These are phyloP conservation scores for Torulaspora quercuum DNA, from an alignment of 805 yeast genomes.

Conservation along the genomic window DNA sequence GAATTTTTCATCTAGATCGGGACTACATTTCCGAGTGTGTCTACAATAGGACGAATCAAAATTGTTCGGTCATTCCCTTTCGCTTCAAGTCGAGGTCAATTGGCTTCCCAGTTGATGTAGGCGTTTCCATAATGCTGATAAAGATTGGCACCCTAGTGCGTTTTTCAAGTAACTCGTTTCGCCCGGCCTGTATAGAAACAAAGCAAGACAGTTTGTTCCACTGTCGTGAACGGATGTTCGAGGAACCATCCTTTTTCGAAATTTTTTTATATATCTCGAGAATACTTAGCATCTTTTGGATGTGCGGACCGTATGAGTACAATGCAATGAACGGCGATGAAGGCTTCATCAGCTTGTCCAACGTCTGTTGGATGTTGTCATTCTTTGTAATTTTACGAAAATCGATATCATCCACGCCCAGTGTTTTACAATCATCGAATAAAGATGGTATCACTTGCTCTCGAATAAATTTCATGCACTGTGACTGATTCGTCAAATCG, in stretches of 20 bases:
- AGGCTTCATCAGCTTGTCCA: slow-evolving; percentile 16
- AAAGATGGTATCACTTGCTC: slow-evolving; percentile 20
- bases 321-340: slow-evolving; percentile 14
- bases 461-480: slow-evolving; percentile 19
- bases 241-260: neutral
- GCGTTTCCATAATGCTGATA: slow-evolving; percentile 12
- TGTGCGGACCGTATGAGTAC: slow-evolving; percentile 30
- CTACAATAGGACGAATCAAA: too few species aligned
- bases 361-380: slow-evolving; percentile 22
- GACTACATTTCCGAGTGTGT: too few species aligned
- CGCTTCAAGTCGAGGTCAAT: slow-evolving; percentile 1
- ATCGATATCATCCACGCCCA: slow-evolving; percentile 3
- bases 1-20: too few species aligned
- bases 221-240: slow-evolving; percentile 15
- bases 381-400: slow-evolving; percentile 24
- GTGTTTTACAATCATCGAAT: slow-evolving; percentile 6
- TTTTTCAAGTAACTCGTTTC: slow-evolving; percentile 29
- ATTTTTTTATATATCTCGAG: slow-evolving; percentile 26
- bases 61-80: too few species aligned
- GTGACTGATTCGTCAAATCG: slow-evolving; percentile 14
- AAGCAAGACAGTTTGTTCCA: slow-evolving; percentile 28
- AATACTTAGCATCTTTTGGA: slow-evolving; percentile 28
- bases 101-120: slow-evolving; percentile 1
- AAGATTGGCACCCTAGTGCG: slow-evolving; percentile 26
- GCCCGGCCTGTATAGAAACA: slow-evolving; percentile 21